phyloP scores from a whole-genome alignment of 2,329 filamentous ascomycete genomes.

The Paecilomyces formosus region DNA sequence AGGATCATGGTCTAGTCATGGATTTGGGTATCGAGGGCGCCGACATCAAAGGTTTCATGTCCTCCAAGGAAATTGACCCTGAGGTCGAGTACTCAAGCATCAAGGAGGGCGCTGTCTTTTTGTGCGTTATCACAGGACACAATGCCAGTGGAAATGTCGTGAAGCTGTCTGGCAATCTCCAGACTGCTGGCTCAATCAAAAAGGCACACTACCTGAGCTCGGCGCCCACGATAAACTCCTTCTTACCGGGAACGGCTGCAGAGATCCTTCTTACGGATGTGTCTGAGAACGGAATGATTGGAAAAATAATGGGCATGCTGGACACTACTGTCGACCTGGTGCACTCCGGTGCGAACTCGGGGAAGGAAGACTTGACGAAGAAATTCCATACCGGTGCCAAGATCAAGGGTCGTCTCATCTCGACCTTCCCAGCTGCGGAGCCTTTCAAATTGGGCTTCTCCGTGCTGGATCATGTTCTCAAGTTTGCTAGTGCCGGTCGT shows the following conservation, averaged over 20 bases:
- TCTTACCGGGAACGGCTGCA: constrained; percentile 84
- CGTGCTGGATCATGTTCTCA: constrained; percentile 72
- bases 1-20: constrained; percentile 94
- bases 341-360: constrained; percentile 71
- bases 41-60: constrained; percentile 71
- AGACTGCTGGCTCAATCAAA: constrained; percentile 60
- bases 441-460: constrained; percentile 82
- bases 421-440: constrained; percentile 72
- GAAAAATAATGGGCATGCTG: constrained; percentile 86
- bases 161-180: constrained; percentile 71
- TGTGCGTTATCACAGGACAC: constrained; percentile 73
- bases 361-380: constrained; percentile 61
- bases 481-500: constrained; percentile 41
- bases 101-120: constrained; percentile 74
- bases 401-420: constrained; percentile 78
- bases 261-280: constrained; percentile 77
- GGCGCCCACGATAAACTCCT: constrained; percentile 80
- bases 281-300: constrained; percentile 65
- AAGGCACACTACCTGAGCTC: constrained; percentile 60
- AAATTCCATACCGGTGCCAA: constrained; percentile 80
- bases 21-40: constrained; percentile 68
- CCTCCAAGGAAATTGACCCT: constrained; percentile 70
- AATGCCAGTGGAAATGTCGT: constrained; percentile 73
- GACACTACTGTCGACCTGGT: constrained; percentile 86
- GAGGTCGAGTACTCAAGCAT: constrained; percentile 59